phyloP scores from a whole-genome alignment of 306 rosid genomes.

The Corylus heterophylla region DNA sequence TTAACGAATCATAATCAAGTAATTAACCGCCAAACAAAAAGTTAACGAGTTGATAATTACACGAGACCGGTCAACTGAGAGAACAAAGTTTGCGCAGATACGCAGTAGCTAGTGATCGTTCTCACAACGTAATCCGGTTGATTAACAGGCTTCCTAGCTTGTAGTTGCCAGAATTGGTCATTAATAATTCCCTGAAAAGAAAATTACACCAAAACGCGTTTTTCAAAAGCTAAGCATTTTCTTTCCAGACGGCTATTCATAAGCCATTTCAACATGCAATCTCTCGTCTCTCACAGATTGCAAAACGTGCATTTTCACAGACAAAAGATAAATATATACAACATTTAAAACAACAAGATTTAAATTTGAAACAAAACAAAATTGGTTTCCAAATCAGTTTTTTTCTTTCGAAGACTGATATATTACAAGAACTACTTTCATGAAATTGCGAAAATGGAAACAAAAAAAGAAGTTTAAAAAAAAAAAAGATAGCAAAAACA shows the following conservation, averaged over 20 bases:
- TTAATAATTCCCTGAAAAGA: conserved; percentile 20
- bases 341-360: no score
- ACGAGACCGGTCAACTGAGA: conserved; percentile 5
- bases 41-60: neutral
- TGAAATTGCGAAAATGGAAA: neutral
- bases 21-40: neutral
- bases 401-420: neutral
- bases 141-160: conserved; percentile 13
- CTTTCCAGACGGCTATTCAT: neutral
- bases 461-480: no score
- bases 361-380: no score
- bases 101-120: conserved; percentile 13
- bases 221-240: neutral
- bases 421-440: neutral
- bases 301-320: neutral
- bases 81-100: conserved; percentile 14
- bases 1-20: neutral
- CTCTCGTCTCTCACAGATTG: neutral
- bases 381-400: neutral
- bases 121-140: conserved; percentile 24
- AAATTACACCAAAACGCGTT: neutral
- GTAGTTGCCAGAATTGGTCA: conserved; percentile 24
- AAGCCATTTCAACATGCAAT: neutral
- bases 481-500: neutral
- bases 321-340: neutral